These are phyloP conservation scores for Cylindrotheca fusiformis DNA, from an alignment of 108 stramenopile species.

Conservation along the genomic window DNA sequence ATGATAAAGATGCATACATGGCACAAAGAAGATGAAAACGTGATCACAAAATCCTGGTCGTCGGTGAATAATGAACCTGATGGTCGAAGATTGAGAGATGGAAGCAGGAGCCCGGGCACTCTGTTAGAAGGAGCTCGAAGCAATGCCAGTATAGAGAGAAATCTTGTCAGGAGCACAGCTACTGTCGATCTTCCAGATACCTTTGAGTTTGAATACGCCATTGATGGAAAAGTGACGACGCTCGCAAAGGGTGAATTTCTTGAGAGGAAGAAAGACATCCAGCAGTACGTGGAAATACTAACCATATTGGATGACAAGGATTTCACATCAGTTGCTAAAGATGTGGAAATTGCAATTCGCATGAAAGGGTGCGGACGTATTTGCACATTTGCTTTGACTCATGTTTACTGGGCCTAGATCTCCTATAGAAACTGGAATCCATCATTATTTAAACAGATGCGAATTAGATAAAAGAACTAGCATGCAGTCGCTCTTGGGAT, in stretches of 20 bases:
- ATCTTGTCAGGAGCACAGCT: constrained; percentile 19
- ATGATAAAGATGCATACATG: constrained; percentile 56
- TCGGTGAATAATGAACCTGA: constrained; percentile 32
- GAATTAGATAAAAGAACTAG: too few relatives aligned
- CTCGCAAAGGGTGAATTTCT: constrained; percentile 41
- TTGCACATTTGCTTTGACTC: constrained; percentile 47
- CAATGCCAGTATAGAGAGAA: background rate
- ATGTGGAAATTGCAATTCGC: constrained; percentile 66
- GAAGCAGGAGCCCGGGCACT: background rate
- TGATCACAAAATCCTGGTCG: constrained; percentile 37
- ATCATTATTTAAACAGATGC: too few relatives aligned
- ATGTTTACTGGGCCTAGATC: constrained; percentile 68
- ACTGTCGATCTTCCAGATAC: constrained; percentile 44
- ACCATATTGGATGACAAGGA: constrained; percentile 61
- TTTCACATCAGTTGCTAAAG: constrained; percentile 36
- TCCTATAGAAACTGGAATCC: too few relatives aligned
- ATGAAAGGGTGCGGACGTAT: constrained; percentile 43
- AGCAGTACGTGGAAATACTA: constrained; percentile 42
- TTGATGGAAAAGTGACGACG: constrained; percentile 52
- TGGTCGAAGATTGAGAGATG: background rate
- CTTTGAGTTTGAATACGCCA: constrained; percentile 68
- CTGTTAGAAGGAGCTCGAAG: background rate
- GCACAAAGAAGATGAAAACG: constrained; percentile 28
- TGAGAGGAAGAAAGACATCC: constrained; percentile 25
- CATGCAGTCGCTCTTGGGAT: too few relatives aligned